A percentile compares a stretch with the other conserved stretches of the same genome.
Conservation (phyloP, 2,329 filamentous ascomycete genomes). For the Arthroderma uncinatum region DNA sequence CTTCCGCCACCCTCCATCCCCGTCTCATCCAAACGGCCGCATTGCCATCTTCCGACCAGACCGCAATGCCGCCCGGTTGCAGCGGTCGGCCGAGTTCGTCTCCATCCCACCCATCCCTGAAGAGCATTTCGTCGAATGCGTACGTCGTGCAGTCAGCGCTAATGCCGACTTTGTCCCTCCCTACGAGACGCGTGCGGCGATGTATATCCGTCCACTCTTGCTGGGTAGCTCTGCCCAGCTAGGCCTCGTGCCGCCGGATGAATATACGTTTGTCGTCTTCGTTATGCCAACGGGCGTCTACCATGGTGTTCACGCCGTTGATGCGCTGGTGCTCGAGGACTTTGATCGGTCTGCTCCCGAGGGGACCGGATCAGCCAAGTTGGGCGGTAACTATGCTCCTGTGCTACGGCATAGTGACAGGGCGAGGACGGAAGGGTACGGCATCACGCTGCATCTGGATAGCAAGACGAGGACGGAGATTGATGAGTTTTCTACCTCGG, state of each 20-base stretch:
- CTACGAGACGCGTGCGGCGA: conserved; percentile 73
- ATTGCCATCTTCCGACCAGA: conserved; percentile 83
- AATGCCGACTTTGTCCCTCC: conserved; percentile 90
- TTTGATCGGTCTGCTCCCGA: conserved; percentile 91
- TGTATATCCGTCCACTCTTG: conserved; percentile 84
- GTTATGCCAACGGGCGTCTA: conserved; percentile 89
- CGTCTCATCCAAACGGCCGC: conserved; percentile 39
- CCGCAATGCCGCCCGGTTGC: conserved; percentile 73
- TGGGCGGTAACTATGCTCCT: conserved; percentile 92
- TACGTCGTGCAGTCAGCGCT: conserved; percentile 68
- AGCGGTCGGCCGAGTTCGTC: conserved; percentile 71
- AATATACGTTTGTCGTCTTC: conserved; percentile 84
- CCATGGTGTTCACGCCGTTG: conserved; percentile 80
- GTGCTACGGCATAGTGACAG: conserved; percentile 79
- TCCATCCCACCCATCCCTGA: conserved; percentile 72
- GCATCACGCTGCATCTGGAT: conserved; percentile 91
- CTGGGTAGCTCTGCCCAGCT: conserved; percentile 83
- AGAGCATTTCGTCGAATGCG: conserved; percentile 62
- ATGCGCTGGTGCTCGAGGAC: conserved; percentile 76
- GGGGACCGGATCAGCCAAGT: conserved; percentile 82
- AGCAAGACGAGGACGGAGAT: conserved; percentile 72
- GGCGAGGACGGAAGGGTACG: conserved; percentile 66
- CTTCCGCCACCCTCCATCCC: conserved; percentile 57
- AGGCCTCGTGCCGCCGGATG: conserved; percentile 73
- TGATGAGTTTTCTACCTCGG: conserved; percentile 91